These are phyloP conservation scores for Rhizoctonia solani DNA, from an alignment of 1,284 basidiomycete species.

Conservation along the genomic window DNA sequence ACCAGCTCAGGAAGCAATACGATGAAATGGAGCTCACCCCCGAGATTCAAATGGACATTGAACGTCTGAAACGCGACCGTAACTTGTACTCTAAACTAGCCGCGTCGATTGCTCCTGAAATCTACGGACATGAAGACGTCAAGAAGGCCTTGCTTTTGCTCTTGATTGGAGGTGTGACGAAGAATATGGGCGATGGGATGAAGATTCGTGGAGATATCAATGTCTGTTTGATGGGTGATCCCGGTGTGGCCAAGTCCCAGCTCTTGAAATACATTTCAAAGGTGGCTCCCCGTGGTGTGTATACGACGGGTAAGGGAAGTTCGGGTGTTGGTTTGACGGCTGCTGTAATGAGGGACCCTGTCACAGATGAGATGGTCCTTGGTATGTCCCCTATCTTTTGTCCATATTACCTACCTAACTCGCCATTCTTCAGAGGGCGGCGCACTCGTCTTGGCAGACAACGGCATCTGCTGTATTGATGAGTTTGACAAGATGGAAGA, in stretches of 20 bases:
- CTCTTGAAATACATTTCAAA: slow-evolving; percentile 98
- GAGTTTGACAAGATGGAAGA: slow-evolving; percentile 99
- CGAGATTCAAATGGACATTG: slow-evolving; percentile 75
- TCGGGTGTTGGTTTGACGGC: slow-evolving; percentile 98
- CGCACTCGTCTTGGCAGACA: slow-evolving; percentile 96
- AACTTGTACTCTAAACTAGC: slow-evolving; percentile 84
- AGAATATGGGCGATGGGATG: slow-evolving; percentile 95
- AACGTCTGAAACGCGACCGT: slow-evolving; percentile 73
- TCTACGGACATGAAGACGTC: slow-evolving; percentile 97
- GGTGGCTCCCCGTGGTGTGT: slow-evolving; percentile 95
- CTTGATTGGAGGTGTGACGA: slow-evolving; percentile 94
- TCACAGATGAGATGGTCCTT: slow-evolving; percentile 99
- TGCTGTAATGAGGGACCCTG: slow-evolving; percentile 98
- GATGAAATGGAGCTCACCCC: slow-evolving; percentile 91
- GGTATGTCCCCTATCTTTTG: slow-evolving; percentile 57
- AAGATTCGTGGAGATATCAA: slow-evolving; percentile 99
- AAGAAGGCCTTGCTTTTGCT: slow-evolving; percentile 96
- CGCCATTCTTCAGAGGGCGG: slow-evolving; percentile 84
- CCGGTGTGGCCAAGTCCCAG: slow-evolving; percentile 99
- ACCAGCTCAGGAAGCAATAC: slow-evolving; percentile 98
- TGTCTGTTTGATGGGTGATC: slow-evolving; percentile 98
- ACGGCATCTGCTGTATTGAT: slow-evolving; percentile 99
- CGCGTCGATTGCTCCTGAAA: slow-evolving; percentile 94
- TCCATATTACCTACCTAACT: slow-evolving; percentile 17
- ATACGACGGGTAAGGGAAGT: slow-evolving; percentile 97